These are phyloP conservation scores for Penicillium sp. DNA, from an alignment of 2,329 filamentous ascomycete species.

Conservation along the genomic window DNA sequence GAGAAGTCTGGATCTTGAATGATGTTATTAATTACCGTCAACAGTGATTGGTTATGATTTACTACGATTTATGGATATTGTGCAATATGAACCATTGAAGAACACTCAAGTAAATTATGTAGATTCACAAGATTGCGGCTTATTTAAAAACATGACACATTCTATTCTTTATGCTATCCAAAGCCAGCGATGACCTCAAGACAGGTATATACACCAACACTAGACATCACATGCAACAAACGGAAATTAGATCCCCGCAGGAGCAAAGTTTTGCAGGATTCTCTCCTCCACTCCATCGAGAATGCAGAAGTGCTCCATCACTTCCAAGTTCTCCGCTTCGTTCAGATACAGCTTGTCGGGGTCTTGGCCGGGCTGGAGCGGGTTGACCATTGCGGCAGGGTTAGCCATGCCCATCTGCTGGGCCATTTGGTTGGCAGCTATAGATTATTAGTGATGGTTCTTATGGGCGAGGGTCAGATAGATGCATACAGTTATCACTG, in stretches of 20 bases:
- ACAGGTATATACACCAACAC: slow-evolving; percentile 14
- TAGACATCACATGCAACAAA: background rate
- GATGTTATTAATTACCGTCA: slow-evolving; percentile 57
- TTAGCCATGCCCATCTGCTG: slow-evolving; percentile 79
- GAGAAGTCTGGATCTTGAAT: slow-evolving; percentile 79
- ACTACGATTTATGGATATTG: slow-evolving; percentile 10
- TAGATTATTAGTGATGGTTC: slow-evolving; percentile 8
- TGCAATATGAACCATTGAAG: background rate
- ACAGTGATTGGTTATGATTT: slow-evolving; percentile 12
- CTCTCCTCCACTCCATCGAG: slow-evolving; percentile 85
- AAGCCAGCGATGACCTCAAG: slow-evolving; percentile 6
- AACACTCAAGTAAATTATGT: background rate
- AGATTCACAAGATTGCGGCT: background rate
- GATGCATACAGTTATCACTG: slow-evolving; percentile 80
- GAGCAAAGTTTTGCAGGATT: slow-evolving; percentile 59
- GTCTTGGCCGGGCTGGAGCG: slow-evolving; percentile 90
- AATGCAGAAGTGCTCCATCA: slow-evolving; percentile 90
- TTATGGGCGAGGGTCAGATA: background rate
- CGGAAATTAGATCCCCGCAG: slow-evolving; percentile 20
- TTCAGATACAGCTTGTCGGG: slow-evolving; percentile 91
- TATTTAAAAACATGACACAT: background rate
- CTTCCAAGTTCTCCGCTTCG: slow-evolving; percentile 93
- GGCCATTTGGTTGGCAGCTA: slow-evolving; percentile 86
- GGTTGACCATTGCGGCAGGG: slow-evolving; percentile 63
- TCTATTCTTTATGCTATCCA: slow-evolving; percentile 13